Percentiles rank a stretch among this genome's conserved stretches.
Conservation (phyloP, 208 protist genomes). For the Trypanosoma rangeli region DNA sequence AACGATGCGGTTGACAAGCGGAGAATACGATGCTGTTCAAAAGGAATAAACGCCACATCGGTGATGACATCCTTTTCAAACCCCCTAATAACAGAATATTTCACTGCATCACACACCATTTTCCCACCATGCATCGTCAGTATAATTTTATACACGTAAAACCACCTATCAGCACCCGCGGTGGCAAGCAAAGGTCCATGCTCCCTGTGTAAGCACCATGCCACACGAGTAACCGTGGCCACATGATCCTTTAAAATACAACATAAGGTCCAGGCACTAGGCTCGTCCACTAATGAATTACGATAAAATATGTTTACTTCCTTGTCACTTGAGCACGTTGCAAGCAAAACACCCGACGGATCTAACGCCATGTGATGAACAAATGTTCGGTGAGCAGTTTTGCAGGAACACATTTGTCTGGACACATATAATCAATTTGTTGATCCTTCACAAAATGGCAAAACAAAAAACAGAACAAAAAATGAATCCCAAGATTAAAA, state of each 20-base stretch:
- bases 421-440: too few species aligned
- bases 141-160: constrained; percentile 85
- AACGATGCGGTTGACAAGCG: constrained; percentile 86
- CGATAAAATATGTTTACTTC: constrained; percentile 80
- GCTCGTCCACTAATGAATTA: constrained; percentile 12
- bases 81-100: constrained; percentile 64
- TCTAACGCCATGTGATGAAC: constrained; percentile 86
- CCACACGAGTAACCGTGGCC: constrained; percentile 71
- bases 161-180: constrained; percentile 78
- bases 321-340: constrained; percentile 88
- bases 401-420: constrained; percentile 39
- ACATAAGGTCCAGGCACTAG: constrained; percentile 55
- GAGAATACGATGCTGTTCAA: constrained; percentile 73
- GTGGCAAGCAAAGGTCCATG: constrained; percentile 82
- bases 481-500: background rate
- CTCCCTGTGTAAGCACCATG: constrained; percentile 85
- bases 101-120: constrained; percentile 45
- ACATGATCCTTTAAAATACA: constrained; percentile 77
- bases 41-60: constrained; percentile 85
- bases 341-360: constrained; percentile 70
- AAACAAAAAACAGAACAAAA: constrained; percentile 19
- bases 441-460: constrained; percentile 16
- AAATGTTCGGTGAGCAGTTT: constrained; percentile 74
- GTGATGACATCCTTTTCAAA: constrained; percentile 90
- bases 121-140: constrained; percentile 55